These are phyloP conservation scores for Fusarium torulosum DNA, from an alignment of 2,329 filamentous ascomycete species.

Conservation along the genomic window DNA sequence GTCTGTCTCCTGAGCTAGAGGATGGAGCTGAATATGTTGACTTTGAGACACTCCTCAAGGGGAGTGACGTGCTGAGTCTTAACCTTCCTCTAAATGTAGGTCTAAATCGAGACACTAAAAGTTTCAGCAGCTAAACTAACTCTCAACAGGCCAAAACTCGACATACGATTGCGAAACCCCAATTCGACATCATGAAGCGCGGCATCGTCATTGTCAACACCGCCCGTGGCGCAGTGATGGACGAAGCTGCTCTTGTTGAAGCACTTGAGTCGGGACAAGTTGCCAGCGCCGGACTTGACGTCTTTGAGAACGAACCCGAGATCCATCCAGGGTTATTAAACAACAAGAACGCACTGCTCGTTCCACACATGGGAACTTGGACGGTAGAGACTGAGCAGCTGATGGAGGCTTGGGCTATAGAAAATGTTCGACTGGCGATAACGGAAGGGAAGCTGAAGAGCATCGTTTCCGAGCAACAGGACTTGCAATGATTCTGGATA, in stretches of 20 bases:
- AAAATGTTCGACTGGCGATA: constrained; percentile 75
- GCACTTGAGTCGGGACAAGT: constrained; percentile 79
- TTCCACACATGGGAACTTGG: constrained; percentile 90
- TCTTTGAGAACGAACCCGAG: constrained; percentile 84
- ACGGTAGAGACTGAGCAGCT: constrained; percentile 74
- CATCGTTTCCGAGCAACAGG: constrained; percentile 77
- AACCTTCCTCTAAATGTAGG: constrained; percentile 85
- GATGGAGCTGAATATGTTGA: constrained; percentile 74
- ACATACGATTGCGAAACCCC: constrained; percentile 77
- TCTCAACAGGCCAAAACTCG: constrained; percentile 67
- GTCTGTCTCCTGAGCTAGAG: constrained; percentile 67
- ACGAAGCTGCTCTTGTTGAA: constrained; percentile 82
- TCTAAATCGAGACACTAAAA: constrained; percentile 31
- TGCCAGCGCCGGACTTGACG: constrained; percentile 79
- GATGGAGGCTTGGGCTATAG: constrained; percentile 83
- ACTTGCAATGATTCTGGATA: constrained; percentile 39
- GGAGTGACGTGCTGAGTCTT: constrained; percentile 82
- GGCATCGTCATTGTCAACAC: constrained; percentile 86
- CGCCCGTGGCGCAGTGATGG: constrained; percentile 83
- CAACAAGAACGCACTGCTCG: constrained; percentile 78
- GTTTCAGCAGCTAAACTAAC: not conserved
- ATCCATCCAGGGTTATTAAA: constrained; percentile 78
- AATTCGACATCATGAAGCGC: constrained; percentile 83
- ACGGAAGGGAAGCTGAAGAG: constrained; percentile 72
- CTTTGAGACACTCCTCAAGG: constrained; percentile 78